phyloP scores from a whole-genome alignment of 257 asterid species.

The Striga asiatica region DNA sequence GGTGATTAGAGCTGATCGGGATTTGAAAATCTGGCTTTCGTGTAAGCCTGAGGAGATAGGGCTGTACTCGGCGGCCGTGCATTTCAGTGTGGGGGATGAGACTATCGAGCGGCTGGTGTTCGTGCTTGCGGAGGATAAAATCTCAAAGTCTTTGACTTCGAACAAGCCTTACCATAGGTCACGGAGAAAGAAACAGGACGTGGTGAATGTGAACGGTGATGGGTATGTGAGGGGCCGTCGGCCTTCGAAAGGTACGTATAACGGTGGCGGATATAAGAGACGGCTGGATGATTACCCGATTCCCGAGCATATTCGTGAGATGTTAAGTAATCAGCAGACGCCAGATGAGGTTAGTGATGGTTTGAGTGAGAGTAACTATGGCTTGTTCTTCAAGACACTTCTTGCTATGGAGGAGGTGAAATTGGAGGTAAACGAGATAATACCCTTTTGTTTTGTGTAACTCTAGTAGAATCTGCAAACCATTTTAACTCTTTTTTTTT shows the following conservation, averaged over 20 bases:
- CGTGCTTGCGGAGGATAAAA: conserved; percentile 73
- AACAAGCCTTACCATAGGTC: conserved; percentile 46
- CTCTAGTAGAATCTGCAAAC: background rate
- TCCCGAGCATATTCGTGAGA: conserved; percentile 41
- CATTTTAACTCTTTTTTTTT: conserved; percentile 9
- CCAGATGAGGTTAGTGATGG: conserved; percentile 55
- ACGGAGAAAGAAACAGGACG: conserved; percentile 40
- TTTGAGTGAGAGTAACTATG: conserved; percentile 37
- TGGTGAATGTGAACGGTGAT: conserved; percentile 28
- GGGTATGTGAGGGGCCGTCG: conserved; percentile 49
- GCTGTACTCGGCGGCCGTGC: conserved; percentile 65
- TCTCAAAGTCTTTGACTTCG: conserved; percentile 59
- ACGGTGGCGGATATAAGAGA: conserved; percentile 16
- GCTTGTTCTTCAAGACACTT: conserved; percentile 44
- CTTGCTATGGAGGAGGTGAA: conserved; percentile 84
- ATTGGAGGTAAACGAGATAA: conserved; percentile 91
- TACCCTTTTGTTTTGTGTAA: background rate
- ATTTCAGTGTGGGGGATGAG: conserved; percentile 62
- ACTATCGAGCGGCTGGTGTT: conserved; percentile 64
- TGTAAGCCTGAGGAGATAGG: conserved; percentile 95
- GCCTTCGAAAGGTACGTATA: conserved; percentile 32
- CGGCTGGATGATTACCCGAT: conserved; percentile 39
- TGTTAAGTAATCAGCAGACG: conserved; percentile 35
- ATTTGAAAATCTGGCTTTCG: conserved; percentile 59
- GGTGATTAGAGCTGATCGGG: conserved; percentile 33